phyloP scores from a whole-genome alignment of 1,139 yeast genomes.

The Suhomyces anneliseae region DNA sequence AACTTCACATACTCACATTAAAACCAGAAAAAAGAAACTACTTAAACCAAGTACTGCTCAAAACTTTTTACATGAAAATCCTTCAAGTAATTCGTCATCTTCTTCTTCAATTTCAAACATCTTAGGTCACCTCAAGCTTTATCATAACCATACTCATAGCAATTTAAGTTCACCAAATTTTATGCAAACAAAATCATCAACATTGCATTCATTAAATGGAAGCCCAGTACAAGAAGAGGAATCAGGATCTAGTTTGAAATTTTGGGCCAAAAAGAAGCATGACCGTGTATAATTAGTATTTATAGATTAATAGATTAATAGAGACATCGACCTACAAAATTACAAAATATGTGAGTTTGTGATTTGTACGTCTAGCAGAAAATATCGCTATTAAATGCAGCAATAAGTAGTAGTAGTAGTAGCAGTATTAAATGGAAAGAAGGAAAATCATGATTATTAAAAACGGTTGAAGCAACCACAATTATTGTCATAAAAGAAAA shows the following conservation, averaged over 20 bases:
- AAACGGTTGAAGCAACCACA: too few species aligned
- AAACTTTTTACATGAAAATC: constrained; percentile 1
- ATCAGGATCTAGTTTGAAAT: constrained; percentile 11
- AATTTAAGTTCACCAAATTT: constrained; percentile 4
- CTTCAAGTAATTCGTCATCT: constrained; percentile 15
- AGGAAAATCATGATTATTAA: too few species aligned
- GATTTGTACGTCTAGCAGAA: too few species aligned
- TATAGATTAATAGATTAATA: constrained; percentile 8
- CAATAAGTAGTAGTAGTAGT: too few species aligned
- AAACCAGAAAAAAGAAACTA: constrained; percentile 8
- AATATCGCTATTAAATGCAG: too few species aligned
- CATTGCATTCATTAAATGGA: constrained; percentile 5
- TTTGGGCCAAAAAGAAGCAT: constrained; percentile 17
- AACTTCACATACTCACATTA: constrained; percentile 4
- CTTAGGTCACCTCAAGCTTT: constrained; percentile 29
- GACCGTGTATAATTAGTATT: constrained; percentile 5
- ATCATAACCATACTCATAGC: constrained; percentile 8
- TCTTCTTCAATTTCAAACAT: constrained; percentile 28
- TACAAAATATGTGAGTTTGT: too few species aligned
- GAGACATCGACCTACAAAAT: neutral
- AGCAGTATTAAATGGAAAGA: too few species aligned
- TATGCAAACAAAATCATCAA: constrained; percentile 5
- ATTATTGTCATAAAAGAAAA: too few species aligned
- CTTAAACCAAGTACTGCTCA: constrained; percentile 6
- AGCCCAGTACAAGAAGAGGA: constrained; percentile 7